Conservation (phyloP, 331 rosid genomes). For the Quercus tomentella region DNA sequence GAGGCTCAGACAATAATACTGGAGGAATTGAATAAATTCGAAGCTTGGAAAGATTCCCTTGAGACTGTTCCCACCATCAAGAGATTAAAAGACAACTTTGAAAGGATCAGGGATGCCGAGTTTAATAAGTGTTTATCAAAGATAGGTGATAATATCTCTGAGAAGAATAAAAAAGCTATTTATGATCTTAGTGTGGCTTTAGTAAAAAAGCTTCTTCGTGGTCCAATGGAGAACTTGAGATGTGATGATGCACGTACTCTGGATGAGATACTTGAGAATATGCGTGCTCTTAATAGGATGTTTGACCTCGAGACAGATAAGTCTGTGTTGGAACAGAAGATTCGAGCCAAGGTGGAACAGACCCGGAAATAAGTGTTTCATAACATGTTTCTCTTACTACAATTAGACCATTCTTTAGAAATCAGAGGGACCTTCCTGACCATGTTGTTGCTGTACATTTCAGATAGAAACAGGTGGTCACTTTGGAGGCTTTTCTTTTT, state of each 20-base stretch:
- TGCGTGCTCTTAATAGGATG: constrained; percentile 90
- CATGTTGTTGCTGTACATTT: constrained; percentile 23
- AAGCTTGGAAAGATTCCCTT: constrained; percentile 82
- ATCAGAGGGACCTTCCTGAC: constrained; percentile 4
- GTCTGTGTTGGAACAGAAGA: constrained; percentile 71
- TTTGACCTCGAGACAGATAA: constrained; percentile 78
- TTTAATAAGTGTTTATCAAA: constrained; percentile 76
- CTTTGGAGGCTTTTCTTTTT: constrained; percentile 19
- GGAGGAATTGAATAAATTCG: constrained; percentile 66
- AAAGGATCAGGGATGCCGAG: constrained; percentile 78
- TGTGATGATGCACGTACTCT: constrained; percentile 56
- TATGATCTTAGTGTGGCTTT: constrained; percentile 76
- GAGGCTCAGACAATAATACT: constrained; percentile 61
- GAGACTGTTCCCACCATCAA: constrained; percentile 92
- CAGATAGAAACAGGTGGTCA: background rate
- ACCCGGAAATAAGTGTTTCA: constrained; percentile 31
- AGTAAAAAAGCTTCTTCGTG: constrained; percentile 76
- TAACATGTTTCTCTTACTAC: constrained; percentile 14
- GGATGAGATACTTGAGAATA: constrained; percentile 72
- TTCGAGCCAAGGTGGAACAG: constrained; percentile 58
- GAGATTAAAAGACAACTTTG: constrained; percentile 75
- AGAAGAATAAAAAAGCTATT: constrained; percentile 62
- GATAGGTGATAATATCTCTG: constrained; percentile 63
- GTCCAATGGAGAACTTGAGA: constrained; percentile 90
- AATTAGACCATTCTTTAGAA: background rate